Percentiles rank a stretch among this genome's conserved stretches.
These are phyloP conservation scores for Skeletonema tropicum DNA, from an alignment of 108 stramenopile genomes.

Conservation along the genomic window DNA sequence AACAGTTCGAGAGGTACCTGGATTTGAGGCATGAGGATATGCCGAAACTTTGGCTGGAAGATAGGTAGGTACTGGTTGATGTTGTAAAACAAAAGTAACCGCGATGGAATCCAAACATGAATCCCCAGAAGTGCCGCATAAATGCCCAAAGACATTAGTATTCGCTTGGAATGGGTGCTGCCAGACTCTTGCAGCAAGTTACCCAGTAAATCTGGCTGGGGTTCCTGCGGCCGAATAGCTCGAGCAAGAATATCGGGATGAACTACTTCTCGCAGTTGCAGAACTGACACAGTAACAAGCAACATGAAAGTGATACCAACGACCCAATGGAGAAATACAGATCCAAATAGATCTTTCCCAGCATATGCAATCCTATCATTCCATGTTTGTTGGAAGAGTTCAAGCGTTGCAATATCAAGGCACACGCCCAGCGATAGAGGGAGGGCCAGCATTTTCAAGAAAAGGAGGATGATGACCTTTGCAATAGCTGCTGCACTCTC, in stretches of 20 bases:
- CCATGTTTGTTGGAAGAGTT: conserved; percentile 60
- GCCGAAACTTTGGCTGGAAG: conserved; percentile 76
- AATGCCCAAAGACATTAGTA: conserved; percentile 73
- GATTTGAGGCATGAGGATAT: conserved; percentile 80
- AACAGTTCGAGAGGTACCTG: conserved; percentile 94
- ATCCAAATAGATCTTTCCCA: conserved; percentile 79
- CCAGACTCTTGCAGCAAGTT: conserved; percentile 90
- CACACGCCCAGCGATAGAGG: conserved; percentile 77
- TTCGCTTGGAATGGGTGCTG: conserved; percentile 83
- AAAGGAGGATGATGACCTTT: conserved; percentile 84
- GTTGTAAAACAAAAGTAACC: conserved; percentile 46
- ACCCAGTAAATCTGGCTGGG: conserved; percentile 94
- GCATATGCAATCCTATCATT: conserved; percentile 65
- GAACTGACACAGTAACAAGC: conserved; percentile 91
- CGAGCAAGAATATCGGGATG: conserved; percentile 92
- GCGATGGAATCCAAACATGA: conserved; percentile 74
- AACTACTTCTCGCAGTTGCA: conserved; percentile 91
- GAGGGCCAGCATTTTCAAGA: conserved; percentile 87
- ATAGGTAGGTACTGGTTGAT: conserved; percentile 54
- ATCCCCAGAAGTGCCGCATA: conserved; percentile 68
- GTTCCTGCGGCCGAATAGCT: conserved; percentile 96
- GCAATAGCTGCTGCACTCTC: conserved; percentile 69
- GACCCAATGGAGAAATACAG: conserved; percentile 86
- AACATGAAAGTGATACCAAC: conserved; percentile 98
- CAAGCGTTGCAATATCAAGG: conserved; percentile 72